Evolutionary conservation across 179 eudicot genomes (phyloP), one percentile per base, ranked within the genome.

Genomic region (Heliamphora pulchella): DNA sequence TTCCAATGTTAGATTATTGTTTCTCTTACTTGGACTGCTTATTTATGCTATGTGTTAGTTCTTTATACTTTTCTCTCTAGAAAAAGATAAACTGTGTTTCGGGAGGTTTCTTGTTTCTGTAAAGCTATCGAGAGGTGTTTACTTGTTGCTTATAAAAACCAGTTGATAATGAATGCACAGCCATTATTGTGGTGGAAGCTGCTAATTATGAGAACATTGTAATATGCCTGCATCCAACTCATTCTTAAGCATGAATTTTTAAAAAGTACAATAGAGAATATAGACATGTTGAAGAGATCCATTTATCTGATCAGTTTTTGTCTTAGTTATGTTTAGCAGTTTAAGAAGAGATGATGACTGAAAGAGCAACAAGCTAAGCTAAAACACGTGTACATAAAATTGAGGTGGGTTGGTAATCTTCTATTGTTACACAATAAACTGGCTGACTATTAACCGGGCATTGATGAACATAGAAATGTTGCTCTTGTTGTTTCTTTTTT

Each of bases 391-490:
- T 71, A 48, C 75, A 18, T 18, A 18, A 71, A 71, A 31, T 48
- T 47, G 57, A 71, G 68, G 75, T 31, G 22, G 75, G 75, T 18
- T 15, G 57, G 47, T 71, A 71, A 71, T 48, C 3, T 48, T 13
- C 57, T n/a, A 71, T 53, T 48, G 48, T 47, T 47, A 47, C 15
- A 70, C 48, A 44, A 15, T 9, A 13, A 71, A 9, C 18, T 43
- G 44, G 73, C 20, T 44, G 47, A 17, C 18, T 69, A 69, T 69
- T 69, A 69, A 69, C 20, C 43, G 73, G 73, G 22, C 73, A 14
- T 69, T 44, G 11, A 50, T 66, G 71, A 66, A 66, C 39, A 69
- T 31, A 31, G 31, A 31, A 31, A 31, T 31, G 31, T 31, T 31
- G 31, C 31, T 31, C 31, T 31, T 31, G 31, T 31, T 31, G 31